Conservation (phyloP, 1,284 basidiomycete species). For the Vanrija sp. region DNA sequence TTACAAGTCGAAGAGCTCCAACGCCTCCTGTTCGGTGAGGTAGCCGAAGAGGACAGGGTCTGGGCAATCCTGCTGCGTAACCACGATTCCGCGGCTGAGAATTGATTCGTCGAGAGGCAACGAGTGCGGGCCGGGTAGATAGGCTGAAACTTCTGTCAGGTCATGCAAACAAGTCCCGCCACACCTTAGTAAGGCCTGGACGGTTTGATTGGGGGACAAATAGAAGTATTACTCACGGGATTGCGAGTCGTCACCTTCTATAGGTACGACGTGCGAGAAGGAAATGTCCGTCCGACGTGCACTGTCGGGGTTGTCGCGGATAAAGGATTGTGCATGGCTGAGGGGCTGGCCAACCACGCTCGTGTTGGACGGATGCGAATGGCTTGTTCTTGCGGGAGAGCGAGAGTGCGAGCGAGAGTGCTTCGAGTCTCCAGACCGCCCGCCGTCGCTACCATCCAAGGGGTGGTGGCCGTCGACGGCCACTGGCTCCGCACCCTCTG, state of each 20-base stretch:
- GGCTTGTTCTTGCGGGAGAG: not conserved
- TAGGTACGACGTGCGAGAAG: conserved; percentile 29
- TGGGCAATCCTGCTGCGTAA: conserved; percentile 16
- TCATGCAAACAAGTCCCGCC: no score
- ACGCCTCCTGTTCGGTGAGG: conserved; percentile 27
- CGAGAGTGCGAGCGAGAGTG: not conserved
- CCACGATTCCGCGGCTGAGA: no score
- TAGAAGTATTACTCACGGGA: conserved; percentile 12
- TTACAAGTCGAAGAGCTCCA: conserved; percentile 40
- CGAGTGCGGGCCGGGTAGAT: conserved; percentile 7
- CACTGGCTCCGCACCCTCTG: not conserved
- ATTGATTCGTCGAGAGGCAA: no score
- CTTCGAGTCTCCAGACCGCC: not conserved
- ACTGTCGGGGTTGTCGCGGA: no score
- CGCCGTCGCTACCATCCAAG: not conserved
- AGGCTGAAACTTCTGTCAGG: conserved; percentile 2
- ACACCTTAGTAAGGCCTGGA: not conserved
- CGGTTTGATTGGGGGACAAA: not conserved
- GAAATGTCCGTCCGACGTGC: conserved; percentile 8
- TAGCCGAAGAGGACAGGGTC: conserved; percentile 39
- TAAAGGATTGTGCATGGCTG: no score
- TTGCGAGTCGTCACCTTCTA: conserved; percentile 22
- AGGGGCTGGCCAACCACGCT: no score
- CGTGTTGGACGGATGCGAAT: not conserved
- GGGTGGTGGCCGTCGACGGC: not conserved